Base-by-base conservation (phyloP, 129 eudicot species). In the Artemisia annua region DNA sequence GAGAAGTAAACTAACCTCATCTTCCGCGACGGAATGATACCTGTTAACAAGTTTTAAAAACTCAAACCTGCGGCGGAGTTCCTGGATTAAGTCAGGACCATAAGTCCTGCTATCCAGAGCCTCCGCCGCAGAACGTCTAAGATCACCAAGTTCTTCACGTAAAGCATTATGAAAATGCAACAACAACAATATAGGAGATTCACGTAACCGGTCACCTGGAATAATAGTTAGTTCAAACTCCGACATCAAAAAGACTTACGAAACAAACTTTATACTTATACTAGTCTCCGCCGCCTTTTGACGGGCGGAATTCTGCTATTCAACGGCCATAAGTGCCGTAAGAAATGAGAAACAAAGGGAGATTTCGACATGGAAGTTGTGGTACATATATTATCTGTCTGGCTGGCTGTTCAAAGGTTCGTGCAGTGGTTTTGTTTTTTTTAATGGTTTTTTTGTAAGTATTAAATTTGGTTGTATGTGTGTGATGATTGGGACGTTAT, bases 21-120 rank as follows among this genome's bases (percentile, higher is more conserved):
- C 99, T 82, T 95, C 99, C 30, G 96, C 91, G 16, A 83, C 90
- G 19, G 87, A 88, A 73, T 90, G 97, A 63, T 90, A 91, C 79
- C 82, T 78, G 49, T 83, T 81, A 15, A 95, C 91, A 24, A 85
- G 82, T 78, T 82, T 88, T 54, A 95, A 67, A 68, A 95, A 95
- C 83, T 90, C 89, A 67, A 90, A 82, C 80, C 96, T 67, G 65
- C 86, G 77, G 28, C 78, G 74, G 54, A 95, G 82, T 20, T 81
- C 79, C 70, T 43, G 81, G 46, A 88, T 70, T 13, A 71, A 15
- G 51, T 81, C 89, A 12, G 64, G 66, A 6, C 77, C 72, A 7
- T 15, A 50, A 35, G 3, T 54, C 14, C 75, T 81, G 64, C 79
- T 64, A 75, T 81, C 83, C 35, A 82, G 50, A 5, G 82, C 88